phyloP scores from a whole-genome alignment of 2,329 filamentous ascomycete genomes.

The Trichoderma sp. region DNA sequence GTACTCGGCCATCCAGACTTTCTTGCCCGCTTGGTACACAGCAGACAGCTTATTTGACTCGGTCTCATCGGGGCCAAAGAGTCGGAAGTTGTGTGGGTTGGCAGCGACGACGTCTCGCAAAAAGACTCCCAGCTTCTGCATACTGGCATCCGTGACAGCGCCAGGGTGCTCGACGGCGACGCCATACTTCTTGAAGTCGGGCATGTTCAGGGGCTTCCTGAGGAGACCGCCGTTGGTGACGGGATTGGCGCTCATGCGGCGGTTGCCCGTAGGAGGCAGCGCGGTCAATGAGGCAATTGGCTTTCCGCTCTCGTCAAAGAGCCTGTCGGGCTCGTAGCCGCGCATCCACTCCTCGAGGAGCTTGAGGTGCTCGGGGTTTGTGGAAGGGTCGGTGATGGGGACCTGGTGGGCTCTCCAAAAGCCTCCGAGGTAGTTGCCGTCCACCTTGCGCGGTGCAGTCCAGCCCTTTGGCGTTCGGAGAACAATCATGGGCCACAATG shows the following conservation, averaged over 20 bases:
- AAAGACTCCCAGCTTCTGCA: constrained; percentile 69
- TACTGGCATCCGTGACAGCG: constrained; percentile 60
- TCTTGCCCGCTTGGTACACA: constrained; percentile 74
- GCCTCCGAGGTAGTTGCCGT: constrained; percentile 71
- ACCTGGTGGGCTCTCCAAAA: constrained; percentile 81
- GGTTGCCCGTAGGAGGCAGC: constrained; percentile 65
- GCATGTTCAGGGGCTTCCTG: constrained; percentile 67
- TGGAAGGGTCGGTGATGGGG: constrained; percentile 69
- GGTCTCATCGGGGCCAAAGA: constrained; percentile 80
- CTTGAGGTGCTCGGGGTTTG: constrained; percentile 67
- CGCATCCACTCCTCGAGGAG: constrained; percentile 76
- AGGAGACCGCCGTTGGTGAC: constrained; percentile 72
- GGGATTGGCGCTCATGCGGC: constrained; percentile 77
- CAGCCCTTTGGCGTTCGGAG: constrained; percentile 79
- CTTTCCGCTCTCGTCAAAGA: constrained; percentile 66
- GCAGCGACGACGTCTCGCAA: constrained; percentile 66
- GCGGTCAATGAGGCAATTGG: constrained; percentile 64
- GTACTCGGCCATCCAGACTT: constrained; percentile 78
- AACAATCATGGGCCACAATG: constrained; percentile 77
- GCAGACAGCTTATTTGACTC: constrained; percentile 76
- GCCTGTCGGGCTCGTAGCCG: constrained; percentile 71
- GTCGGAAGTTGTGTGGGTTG: constrained; percentile 70
- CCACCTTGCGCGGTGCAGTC: constrained; percentile 73
- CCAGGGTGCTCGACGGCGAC: constrained; percentile 64
- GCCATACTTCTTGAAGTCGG: constrained; percentile 69